phyloP scores from a whole-genome alignment of 352 stramenopile species.

The Paralagenidium karlingii region DNA sequence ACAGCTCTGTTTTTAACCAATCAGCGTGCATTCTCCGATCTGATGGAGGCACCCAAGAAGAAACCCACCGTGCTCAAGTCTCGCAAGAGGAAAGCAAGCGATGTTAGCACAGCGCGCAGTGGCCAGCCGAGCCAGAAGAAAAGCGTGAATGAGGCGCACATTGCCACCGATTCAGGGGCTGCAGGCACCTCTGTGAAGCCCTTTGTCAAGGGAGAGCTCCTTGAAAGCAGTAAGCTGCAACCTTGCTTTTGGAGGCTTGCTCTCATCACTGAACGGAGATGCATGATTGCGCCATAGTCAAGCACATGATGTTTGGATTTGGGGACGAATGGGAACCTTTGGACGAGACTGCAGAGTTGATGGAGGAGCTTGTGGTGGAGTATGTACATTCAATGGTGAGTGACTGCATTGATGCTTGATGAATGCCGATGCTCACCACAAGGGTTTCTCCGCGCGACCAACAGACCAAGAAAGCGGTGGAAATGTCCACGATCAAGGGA shows the following conservation, averaged over 20 bases:
- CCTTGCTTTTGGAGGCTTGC: background rate
- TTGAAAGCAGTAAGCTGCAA: constrained; percentile 62
- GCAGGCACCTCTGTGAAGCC: constrained; percentile 27
- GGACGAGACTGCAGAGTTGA: constrained; percentile 62
- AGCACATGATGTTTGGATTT: constrained; percentile 85
- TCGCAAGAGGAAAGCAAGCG: background rate
- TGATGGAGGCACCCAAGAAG: background rate
- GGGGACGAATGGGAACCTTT: constrained; percentile 58
- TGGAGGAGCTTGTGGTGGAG: constrained; percentile 79
- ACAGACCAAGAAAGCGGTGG: constrained; percentile 82
- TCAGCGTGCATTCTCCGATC: background rate
- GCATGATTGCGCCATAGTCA: constrained; percentile 27
- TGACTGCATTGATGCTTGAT: background rate
- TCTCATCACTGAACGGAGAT: background rate
- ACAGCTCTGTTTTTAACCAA: constrained; percentile 6
- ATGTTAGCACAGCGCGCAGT: too few species aligned
- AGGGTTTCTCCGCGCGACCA: background rate
- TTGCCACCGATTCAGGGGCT: constrained; percentile 2
- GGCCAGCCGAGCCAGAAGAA: too few species aligned
- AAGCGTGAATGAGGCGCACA: constrained; percentile 6
- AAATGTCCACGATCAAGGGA: constrained; percentile 65
- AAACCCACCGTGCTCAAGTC: background rate
- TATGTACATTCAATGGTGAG: constrained; percentile 78
- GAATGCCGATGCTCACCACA: background rate
- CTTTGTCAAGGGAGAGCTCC: constrained; percentile 61